Conservation (phyloP, 2,329 filamentous ascomycete genomes). For the Stachybotrys elegans region DNA sequence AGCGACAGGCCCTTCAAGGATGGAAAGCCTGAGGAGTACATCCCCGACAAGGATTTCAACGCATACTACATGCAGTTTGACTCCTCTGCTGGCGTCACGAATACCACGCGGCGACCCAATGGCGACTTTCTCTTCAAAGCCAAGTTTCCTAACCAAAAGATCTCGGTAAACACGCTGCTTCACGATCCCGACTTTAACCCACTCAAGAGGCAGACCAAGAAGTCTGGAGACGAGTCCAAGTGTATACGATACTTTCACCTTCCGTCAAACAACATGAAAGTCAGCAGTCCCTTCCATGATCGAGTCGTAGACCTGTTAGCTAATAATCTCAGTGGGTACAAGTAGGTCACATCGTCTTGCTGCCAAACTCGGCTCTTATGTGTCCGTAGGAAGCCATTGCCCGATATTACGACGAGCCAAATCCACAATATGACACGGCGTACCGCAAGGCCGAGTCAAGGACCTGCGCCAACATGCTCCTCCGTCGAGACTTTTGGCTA, state of each 20-base stretch:
- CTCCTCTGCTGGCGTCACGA: background rate
- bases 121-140: background rate
- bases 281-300: background rate
- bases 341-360: background rate
- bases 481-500: constrained; percentile 4
- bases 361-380: background rate
- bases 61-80: constrained; percentile 2
- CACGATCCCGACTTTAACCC: constrained; percentile 1
- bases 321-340: background rate
- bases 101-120: background rate
- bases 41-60: constrained; percentile 4
- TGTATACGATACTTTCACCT: constrained; percentile 2
- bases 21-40: constrained; percentile 1
- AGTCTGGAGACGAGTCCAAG: background rate
- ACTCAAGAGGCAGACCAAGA: background rate
- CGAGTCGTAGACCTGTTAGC: too few relatives aligned
- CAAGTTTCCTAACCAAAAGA: constrained; percentile 5
- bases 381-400: constrained; percentile 3
- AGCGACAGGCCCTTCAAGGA: background rate
- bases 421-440: constrained; percentile 2
- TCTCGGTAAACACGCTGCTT: constrained; percentile 1
- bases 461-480: background rate
- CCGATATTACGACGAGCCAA: constrained; percentile 3
- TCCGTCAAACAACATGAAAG: constrained; percentile 5
- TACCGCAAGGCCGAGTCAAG: background rate